A percentile compares a stretch with the other conserved stretches of the same genome.
Evolutionary conservation across 805 yeast species (phyloP).

Genomic region (Yamadazyma tumulicola): DNA sequence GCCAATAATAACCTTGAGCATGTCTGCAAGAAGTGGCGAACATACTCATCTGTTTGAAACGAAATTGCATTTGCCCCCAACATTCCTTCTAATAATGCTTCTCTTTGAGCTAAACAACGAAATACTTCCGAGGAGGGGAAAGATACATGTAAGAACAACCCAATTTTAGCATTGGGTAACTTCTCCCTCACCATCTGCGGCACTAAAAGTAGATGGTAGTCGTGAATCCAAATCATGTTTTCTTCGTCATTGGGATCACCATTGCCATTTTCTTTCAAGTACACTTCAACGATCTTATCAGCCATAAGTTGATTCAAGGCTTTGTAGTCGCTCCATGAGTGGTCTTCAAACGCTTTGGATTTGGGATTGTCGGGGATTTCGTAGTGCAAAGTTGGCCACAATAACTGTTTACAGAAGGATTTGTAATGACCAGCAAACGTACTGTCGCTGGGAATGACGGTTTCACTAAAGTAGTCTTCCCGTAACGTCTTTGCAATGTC

Average conservation of each 20-base stretch:
- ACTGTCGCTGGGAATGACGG: conserved; percentile 72
- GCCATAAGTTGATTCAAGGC: conserved; percentile 77
- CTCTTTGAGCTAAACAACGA: conserved; percentile 88
- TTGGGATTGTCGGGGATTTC: conserved; percentile 95
- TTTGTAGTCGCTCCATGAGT: conserved; percentile 86
- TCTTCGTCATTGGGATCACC: conserved; percentile 36
- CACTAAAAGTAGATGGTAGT: conserved; percentile 83
- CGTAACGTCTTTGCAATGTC: conserved; percentile 49
- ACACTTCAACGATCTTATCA: conserved; percentile 61
- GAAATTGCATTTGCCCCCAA: conserved; percentile 85
- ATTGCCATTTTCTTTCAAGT: conserved; percentile 51
- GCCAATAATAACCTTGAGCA: conserved; percentile 80
- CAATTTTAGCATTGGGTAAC: conserved; percentile 82
- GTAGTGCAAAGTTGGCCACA: conserved; percentile 94
- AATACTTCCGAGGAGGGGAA: conserved; percentile 96
- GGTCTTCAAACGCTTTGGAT: conserved; percentile 91
- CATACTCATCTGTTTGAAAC: conserved; percentile 91
- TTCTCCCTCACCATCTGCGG: conserved; percentile 77
- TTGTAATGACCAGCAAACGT: conserved; percentile 88
- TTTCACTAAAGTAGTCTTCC: conserved; percentile 52
- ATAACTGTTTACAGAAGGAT: conserved; percentile 86
- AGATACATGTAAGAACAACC: conserved; percentile 88
- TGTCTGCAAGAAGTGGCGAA: conserved; percentile 89
- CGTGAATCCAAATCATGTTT: conserved; percentile 90
- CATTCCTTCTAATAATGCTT: conserved; percentile 71